phyloP scores from a whole-genome alignment of 352 stramenopile species.

The Globisporangium splendens region DNA sequence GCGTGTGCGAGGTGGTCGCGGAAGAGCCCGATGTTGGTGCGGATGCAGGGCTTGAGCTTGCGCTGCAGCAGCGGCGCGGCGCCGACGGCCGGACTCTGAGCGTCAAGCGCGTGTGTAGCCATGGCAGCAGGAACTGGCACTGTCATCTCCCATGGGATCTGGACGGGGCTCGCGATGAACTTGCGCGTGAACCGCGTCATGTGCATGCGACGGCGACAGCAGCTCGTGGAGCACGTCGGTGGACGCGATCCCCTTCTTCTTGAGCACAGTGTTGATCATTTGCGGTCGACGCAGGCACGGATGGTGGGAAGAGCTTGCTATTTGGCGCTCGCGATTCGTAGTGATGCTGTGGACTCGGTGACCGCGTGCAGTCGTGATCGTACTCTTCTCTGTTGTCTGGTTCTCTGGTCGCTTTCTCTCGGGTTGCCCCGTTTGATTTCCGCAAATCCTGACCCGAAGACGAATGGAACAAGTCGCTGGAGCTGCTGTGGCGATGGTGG shows the following conservation, averaged over 20 bases:
- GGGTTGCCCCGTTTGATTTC: no score
- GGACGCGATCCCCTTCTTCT: constrained; percentile 9
- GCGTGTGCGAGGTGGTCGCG: constrained; percentile 59
- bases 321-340: not conserved
- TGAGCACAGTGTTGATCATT: constrained; percentile 11
- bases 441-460: no score
- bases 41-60: constrained; percentile 57
- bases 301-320: constrained; percentile 10
- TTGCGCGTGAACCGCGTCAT: constrained; percentile 37
- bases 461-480: not conserved
- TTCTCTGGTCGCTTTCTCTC: no score
- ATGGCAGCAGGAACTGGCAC: constrained; percentile 29
- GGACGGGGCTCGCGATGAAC: constrained; percentile 43
- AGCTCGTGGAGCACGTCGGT: constrained; percentile 7
- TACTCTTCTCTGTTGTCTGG: no score
- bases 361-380: no score
- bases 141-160: constrained; percentile 70
- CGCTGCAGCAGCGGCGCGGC: constrained; percentile 25
- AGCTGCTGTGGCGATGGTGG: not conserved
- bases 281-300: constrained; percentile 11
- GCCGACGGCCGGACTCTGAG: constrained; percentile 13
- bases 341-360: no score
- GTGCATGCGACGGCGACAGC: constrained; percentile 8
- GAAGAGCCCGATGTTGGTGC: constrained; percentile 48
- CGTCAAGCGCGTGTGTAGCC: constrained; percentile 3